Evolutionary conservation across 2,329 filamentous ascomycete genomes (phyloP).

Genomic region (Xylariaceae sp.): DNA sequence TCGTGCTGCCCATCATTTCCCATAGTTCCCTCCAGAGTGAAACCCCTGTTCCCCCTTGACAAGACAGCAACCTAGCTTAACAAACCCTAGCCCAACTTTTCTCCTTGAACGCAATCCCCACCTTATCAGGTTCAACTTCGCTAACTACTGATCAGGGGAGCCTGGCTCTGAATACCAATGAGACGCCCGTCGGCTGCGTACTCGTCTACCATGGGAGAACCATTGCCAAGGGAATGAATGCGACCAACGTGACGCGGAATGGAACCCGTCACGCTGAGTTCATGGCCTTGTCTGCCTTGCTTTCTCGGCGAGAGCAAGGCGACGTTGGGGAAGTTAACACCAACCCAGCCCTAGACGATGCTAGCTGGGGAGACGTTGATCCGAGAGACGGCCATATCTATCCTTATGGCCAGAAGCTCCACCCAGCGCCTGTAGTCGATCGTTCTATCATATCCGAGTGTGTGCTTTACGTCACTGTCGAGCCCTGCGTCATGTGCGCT

Average conservation of each 20-base stretch:
- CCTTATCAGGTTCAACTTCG: conserved; percentile 5
- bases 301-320: conserved; percentile 45
- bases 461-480: conserved; percentile 93
- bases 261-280: conserved; percentile 96
- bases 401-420: conserved; percentile 63
- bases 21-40: neutral
- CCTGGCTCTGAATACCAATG: conserved; percentile 79
- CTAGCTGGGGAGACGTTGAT: conserved; percentile 55
- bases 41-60: neutral
- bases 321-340: conserved; percentile 29
- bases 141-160: conserved; percentile 65
- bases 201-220: conserved; percentile 79
- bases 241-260: conserved; percentile 87
- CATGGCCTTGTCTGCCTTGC: conserved; percentile 70
- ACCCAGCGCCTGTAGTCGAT: conserved; percentile 60
- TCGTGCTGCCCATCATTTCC: neutral
- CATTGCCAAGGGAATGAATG: conserved; percentile 93
- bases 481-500: conserved; percentile 99
- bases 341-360: conserved; percentile 40
- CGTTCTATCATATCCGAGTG: conserved; percentile 69
- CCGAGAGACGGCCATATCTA: conserved; percentile 59
- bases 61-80: neutral
- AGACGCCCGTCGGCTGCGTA: conserved; percentile 96
- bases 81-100: neutral
- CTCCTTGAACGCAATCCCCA: neutral